Percentiles rank a stretch among this genome's conserved stretches.
phyloP scores from a whole-genome alignment of 495 filamentous ascomycete genomes.

The Baudoinia panamericana region DNA sequence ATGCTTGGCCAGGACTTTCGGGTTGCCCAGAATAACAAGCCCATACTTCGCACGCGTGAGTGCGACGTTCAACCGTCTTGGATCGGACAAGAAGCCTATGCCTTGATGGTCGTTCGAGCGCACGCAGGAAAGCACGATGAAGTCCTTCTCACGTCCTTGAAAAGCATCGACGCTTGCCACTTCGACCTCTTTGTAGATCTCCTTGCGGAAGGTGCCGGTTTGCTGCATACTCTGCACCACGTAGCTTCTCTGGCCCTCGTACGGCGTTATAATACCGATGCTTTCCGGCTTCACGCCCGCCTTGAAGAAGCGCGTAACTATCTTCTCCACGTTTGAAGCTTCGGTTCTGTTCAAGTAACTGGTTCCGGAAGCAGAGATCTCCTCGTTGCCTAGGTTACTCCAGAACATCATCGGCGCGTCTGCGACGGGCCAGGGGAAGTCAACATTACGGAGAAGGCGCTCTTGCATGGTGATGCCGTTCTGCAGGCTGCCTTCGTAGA shows the following conservation, averaged over 20 bases:
- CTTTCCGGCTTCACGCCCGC: slow-evolving; percentile 84
- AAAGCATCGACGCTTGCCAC: slow-evolving; percentile 98
- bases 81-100: slow-evolving; percentile 97
- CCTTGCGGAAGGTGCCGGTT: slow-evolving; percentile 92
- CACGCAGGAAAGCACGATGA: slow-evolving; percentile 95
- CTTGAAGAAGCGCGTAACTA: slow-evolving; percentile 97
- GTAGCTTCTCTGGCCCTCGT: slow-evolving; percentile 96
- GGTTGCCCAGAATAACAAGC: slow-evolving; percentile 90
- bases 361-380: slow-evolving; percentile 94
- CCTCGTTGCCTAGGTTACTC: slow-evolving; percentile 94
- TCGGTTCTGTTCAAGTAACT: slow-evolving; percentile 97
- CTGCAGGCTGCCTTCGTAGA: slow-evolving; percentile 94
- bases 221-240: slow-evolving; percentile 99
- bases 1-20: slow-evolving; percentile 95
- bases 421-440: slow-evolving; percentile 91
- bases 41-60: slow-evolving; percentile 95
- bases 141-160: slow-evolving; percentile 98
- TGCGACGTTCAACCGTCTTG: slow-evolving; percentile 96
- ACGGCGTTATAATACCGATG: slow-evolving; percentile 97
- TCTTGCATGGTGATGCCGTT: slow-evolving; percentile 90
- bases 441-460: slow-evolving; percentile 80
- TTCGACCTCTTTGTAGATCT: slow-evolving; percentile 97
- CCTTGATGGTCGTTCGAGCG: slow-evolving; percentile 98
- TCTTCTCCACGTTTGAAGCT: slow-evolving; percentile 93
- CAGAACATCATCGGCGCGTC: slow-evolving; percentile 99